phyloP scores from a whole-genome alignment of 2,329 filamentous ascomycete genomes.

The Nemania diffusa region DNA sequence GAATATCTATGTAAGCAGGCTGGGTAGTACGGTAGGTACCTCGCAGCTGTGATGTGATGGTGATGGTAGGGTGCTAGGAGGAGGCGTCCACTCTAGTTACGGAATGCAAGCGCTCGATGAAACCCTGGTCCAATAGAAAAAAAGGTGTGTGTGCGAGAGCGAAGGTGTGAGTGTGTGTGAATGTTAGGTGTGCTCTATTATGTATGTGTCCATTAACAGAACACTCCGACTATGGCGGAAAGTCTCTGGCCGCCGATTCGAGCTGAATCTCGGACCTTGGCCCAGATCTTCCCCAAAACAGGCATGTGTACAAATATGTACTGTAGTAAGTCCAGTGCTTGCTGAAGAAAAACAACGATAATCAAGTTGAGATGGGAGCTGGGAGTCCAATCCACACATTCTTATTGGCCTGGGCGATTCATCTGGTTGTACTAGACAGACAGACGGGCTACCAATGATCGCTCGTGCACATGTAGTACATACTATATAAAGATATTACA shows the following conservation, averaged over 20 bases:
- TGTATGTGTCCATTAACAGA: not conserved
- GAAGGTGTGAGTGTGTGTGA: conserved; percentile 30
- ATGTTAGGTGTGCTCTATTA: not conserved
- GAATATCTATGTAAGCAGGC: conserved; percentile 4
- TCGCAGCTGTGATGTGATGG: conserved; percentile 31
- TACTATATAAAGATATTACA: conserved; percentile 27
- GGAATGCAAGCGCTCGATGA: conserved; percentile 46
- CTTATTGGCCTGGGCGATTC: conserved; percentile 15
- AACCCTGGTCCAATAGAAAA: conserved; percentile 34
- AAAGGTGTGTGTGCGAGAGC: conserved; percentile 30
- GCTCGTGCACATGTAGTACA: conserved; percentile 6
- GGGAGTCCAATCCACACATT: not conserved
- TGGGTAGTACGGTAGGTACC: conserved; percentile 28
- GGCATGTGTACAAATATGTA: not conserved
- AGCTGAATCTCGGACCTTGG: conserved; percentile 6
- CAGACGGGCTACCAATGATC: conserved; percentile 11
- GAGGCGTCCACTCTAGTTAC: conserved; percentile 30
- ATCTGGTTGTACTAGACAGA: not conserved
- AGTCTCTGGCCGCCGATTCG: conserved; percentile 13
- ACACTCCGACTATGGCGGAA: conserved; percentile 19
- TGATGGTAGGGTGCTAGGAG: conserved; percentile 18
- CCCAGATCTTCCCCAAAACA: not conserved
- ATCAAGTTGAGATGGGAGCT: conserved; percentile 3
- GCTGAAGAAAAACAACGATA: not conserved
- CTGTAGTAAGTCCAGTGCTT: too few species aligned